Evolutionary conservation across 1,284 basidiomycete genomes (phyloP), one percentile per base, ranked within the genome.

Genomic region (Golubevia pallescens): DNA sequence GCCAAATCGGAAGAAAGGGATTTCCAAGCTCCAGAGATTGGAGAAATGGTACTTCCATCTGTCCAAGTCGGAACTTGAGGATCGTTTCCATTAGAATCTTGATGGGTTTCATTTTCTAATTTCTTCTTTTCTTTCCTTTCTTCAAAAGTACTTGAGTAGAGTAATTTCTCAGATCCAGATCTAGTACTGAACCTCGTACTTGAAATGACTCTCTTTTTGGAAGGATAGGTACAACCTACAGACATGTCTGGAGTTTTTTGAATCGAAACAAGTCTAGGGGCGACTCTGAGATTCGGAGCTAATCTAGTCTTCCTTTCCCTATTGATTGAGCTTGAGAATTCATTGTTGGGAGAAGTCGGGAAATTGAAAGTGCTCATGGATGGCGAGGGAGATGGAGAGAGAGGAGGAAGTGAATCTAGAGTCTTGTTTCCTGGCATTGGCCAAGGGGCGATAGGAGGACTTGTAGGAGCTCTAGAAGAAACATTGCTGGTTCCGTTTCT

Each of bases 181-280:
- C 78, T 68, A 21, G 68, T 69, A 61, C 75, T 79, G 68, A 81
- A 81, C 13, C 78, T 66, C 8, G 73, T 79, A n/a, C 74, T 66
- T 13, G 72, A 70, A 6, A 79, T 75, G 34, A 80, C 68, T 24
- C 78, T 63, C 6, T 72, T 66, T 66, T 79, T 81, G 16, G 69
- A 65, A 20, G 78, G 67, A 53, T 81, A 73, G 1, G 75, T 71
- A 42, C 71, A 73, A 13, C 78, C 78, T 4, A 71, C 74, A 58
- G 77, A 71, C 16, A 71, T 70, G 60, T 81, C 78, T 1, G 78
- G 77, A 55, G 70, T 76, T 21, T 68, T 63, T 14, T 79, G 65
- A 3, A 81, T 61, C 19, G 65, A 68, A 3, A 78, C 65, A n/a
- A 81, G 65, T 6, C 58, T 38, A 3, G 78, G 78, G 13, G 78